Conservation (phyloP, 805 yeast genomes). For the Ogataea salicorniae region DNA sequence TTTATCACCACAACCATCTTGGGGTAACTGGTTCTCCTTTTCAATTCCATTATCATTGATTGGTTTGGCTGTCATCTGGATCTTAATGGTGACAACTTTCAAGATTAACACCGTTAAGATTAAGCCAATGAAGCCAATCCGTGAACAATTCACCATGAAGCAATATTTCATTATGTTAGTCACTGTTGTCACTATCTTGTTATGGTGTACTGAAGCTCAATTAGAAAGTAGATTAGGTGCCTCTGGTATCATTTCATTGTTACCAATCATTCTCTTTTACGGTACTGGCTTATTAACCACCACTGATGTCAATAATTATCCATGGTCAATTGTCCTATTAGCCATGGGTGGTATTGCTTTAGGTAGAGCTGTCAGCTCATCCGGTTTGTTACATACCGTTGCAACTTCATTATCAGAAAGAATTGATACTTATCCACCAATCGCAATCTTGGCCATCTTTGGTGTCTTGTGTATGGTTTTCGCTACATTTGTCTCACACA, state of each 20-base stretch:
- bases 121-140: conserved; percentile 41
- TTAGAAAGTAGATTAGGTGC: conserved; percentile 41
- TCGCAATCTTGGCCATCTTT: conserved; percentile 41
- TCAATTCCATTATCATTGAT: conserved; percentile 43
- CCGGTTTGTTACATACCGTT: conserved; percentile 43
- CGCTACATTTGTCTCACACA: conserved; percentile 53
- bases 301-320: conserved; percentile 46
- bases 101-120: conserved; percentile 44
- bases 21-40: conserved; percentile 55
- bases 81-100: conserved; percentile 51
- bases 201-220: conserved; percentile 45
- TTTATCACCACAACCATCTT: conserved; percentile 46
- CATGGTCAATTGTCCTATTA: conserved; percentile 49
- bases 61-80: conserved; percentile 38
- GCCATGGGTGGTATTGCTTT: conserved; percentile 55
- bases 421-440: conserved; percentile 39
- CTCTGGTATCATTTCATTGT: conserved; percentile 42
- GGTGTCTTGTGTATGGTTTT: conserved; percentile 45
- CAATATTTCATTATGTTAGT: conserved; percentile 40
- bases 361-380: conserved; percentile 46
- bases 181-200: conserved; percentile 38
- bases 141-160: conserved; percentile 38
- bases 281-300: conserved; percentile 45
- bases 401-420: conserved; percentile 40
- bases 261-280: conserved; percentile 44